Percentiles rank a stretch among this genome's conserved stretches.
These are phyloP conservation scores for Aspergillus olivimuriae DNA, from an alignment of 495 filamentous ascomycete genomes.

Conservation along the genomic window DNA sequence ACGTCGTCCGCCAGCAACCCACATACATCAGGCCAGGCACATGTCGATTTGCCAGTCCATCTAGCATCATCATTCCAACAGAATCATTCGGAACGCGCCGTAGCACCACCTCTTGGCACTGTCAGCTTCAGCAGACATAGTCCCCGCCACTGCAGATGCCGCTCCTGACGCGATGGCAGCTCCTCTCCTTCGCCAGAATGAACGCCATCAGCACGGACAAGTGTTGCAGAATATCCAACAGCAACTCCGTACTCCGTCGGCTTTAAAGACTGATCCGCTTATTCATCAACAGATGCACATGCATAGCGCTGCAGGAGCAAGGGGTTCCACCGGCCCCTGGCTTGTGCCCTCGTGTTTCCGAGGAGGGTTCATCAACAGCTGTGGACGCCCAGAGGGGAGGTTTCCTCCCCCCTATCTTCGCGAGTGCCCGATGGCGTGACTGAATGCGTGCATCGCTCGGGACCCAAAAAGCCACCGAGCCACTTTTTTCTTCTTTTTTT, in stretches of 20 bases:
- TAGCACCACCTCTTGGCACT: conserved; percentile 67
- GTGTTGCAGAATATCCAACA: conserved; percentile 60
- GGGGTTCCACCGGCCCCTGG: no score
- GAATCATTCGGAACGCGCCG: conserved; percentile 54
- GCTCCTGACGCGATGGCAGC: conserved; percentile 59
- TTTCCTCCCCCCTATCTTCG: no score
- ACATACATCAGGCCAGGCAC: no score
- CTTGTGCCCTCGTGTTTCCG: no score
- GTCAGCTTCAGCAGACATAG: conserved; percentile 69
- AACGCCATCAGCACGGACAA: conserved; percentile 61
- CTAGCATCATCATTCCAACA: conserved; percentile 66
- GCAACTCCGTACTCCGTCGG: conserved; percentile 47
- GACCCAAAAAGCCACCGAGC: no score
- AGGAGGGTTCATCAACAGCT: no score
- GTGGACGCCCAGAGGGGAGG: no score
- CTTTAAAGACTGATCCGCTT: no score
- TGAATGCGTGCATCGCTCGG: no score
- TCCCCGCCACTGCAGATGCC: conserved; percentile 66
- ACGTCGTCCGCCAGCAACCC: no score
- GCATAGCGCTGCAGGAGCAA: conserved; percentile 55
- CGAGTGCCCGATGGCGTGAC: no score
- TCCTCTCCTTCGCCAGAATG: conserved; percentile 49
- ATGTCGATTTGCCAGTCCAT: conserved; percentile 71
- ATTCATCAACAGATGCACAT: conserved; percentile 61
- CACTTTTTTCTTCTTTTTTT: no score